phyloP scores from a whole-genome alignment of 2,329 filamentous ascomycete species.

The Pyrenophora graminea region DNA sequence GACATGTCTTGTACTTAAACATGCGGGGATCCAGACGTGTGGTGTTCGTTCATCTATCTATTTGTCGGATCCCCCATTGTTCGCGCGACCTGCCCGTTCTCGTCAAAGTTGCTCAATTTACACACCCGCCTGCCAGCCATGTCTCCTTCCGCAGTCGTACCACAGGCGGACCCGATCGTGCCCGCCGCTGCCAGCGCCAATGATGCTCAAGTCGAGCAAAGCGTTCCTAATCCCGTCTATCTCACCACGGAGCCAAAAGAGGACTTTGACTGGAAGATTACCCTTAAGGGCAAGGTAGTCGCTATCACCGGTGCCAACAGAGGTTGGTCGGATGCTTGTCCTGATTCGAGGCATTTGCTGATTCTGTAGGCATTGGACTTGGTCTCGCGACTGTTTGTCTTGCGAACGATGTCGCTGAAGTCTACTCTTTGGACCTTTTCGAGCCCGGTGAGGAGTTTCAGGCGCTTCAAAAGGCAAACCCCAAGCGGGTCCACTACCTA shows the following conservation, averaged over 20 bases:
- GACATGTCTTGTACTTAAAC: constrained; percentile 25
- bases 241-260: constrained; percentile 51
- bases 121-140: constrained; percentile 17
- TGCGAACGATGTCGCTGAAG: constrained; percentile 51
- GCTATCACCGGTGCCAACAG: constrained; percentile 30
- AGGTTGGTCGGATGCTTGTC: constrained; percentile 24
- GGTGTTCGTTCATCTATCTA: constrained; percentile 5
- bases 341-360: constrained; percentile 31
- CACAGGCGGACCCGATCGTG: constrained; percentile 21
- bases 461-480: constrained; percentile 47
- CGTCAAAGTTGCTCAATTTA: constrained; percentile 11
- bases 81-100: constrained; percentile 19
- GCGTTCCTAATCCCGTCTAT: constrained; percentile 38
- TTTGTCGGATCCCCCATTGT: not conserved
- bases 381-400: constrained; percentile 55
- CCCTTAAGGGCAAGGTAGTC: constrained; percentile 49
- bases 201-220: constrained; percentile 27
- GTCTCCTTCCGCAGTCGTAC: constrained; percentile 36
- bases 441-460: constrained; percentile 54
- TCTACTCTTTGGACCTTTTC: constrained; percentile 57
- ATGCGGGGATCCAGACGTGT: constrained; percentile 15
- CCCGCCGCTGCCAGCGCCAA: constrained; percentile 21
- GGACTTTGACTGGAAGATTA: constrained; percentile 53
- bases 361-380: constrained; percentile 38
- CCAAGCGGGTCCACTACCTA: constrained; percentile 51